Evolutionary conservation across 768 basidiomycete species (phyloP).

Genomic region (Tylopilus plumbeoviolaceoides): DNA sequence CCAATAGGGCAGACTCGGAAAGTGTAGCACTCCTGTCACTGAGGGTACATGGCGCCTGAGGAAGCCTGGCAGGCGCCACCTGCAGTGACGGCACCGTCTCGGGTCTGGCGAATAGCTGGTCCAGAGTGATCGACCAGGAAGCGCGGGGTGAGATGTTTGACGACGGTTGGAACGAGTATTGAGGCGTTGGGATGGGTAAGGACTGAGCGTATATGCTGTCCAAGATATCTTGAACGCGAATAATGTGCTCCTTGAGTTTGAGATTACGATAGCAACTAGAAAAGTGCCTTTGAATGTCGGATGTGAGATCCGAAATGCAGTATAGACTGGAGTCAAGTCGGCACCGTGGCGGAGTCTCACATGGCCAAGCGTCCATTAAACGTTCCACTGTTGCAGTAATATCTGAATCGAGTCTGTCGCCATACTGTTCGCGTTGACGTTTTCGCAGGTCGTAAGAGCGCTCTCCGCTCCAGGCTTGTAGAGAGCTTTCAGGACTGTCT

Average conservation of each 20-base stretch:
- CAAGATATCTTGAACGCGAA: slow-evolving; percentile 10
- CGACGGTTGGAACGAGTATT: slow-evolving; percentile 6
- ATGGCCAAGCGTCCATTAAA: slow-evolving; percentile 19
- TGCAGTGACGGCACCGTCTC: not conserved
- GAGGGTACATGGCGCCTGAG: not conserved
- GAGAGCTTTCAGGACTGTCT: slow-evolving; percentile 10
- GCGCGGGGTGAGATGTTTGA: not conserved
- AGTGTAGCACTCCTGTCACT: not conserved
- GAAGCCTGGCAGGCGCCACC: not conserved
- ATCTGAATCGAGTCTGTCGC: slow-evolving; percentile 6
- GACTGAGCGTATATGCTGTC: not conserved
- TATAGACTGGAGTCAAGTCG: not conserved
- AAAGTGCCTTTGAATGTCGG: slow-evolving; percentile 4
- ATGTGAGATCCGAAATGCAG: too few relatives aligned
- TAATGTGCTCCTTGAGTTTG: slow-evolving; percentile 12
- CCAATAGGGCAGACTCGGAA: not conserved
- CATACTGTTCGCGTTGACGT: slow-evolving; percentile 1
- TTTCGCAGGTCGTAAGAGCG: not conserved
- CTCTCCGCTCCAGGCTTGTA: not conserved
- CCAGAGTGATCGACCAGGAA: not conserved
- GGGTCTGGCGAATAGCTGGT: slow-evolving; percentile 4
- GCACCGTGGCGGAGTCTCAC: slow-evolving; percentile 4
- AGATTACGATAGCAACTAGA: slow-evolving; percentile 13
- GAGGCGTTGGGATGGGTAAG: not conserved
- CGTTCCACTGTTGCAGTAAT: not conserved